phyloP scores from a whole-genome alignment of 2,329 filamentous ascomycete genomes.

The Macroventuria anomochaeta region DNA sequence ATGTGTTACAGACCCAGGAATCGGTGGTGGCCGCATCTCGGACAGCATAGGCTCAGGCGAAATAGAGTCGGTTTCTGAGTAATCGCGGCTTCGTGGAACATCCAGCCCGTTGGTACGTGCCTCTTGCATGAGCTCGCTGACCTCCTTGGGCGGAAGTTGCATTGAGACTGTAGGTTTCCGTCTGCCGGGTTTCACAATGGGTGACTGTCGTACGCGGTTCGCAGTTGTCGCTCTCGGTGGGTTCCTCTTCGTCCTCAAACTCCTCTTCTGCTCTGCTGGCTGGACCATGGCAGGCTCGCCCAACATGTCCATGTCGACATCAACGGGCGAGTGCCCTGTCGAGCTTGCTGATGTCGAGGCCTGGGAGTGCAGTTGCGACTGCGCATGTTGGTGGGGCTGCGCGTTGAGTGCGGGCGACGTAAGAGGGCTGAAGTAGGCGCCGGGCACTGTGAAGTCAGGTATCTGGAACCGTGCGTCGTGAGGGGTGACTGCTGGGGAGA shows the following conservation, averaged over 20 bases:
- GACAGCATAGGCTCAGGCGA: conserved; percentile 57
- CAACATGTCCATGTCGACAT: conserved; percentile 55
- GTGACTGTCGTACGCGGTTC: conserved; percentile 69
- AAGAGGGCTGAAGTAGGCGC: conserved; percentile 81
- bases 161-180: conserved; percentile 55
- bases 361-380: conserved; percentile 43
- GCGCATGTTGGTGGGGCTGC: conserved; percentile 57
- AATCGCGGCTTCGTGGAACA: conserved; percentile 42
- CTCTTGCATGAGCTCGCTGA: conserved; percentile 51
- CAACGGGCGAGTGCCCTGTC: conserved; percentile 57
- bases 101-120: conserved; percentile 39
- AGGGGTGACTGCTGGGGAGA: conserved; percentile 83
- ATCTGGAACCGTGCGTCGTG: conserved; percentile 71
- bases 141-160: conserved; percentile 54
- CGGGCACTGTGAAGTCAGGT: conserved; percentile 67
- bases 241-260: conserved; percentile 53
- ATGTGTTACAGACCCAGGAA: conserved; percentile 67
- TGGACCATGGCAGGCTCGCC: conserved; percentile 44
- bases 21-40: conserved; percentile 67
- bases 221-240: conserved; percentile 56
- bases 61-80: conserved; percentile 57
- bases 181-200: conserved; percentile 70
- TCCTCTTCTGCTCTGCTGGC: conserved; percentile 53
- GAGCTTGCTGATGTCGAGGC: conserved; percentile 58
- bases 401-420: conserved; percentile 82